Percentiles rank a stretch among this genome's conserved stretches.
Conservation (phyloP, 257 asterid species). For the Ligustrum vulgare region DNA sequence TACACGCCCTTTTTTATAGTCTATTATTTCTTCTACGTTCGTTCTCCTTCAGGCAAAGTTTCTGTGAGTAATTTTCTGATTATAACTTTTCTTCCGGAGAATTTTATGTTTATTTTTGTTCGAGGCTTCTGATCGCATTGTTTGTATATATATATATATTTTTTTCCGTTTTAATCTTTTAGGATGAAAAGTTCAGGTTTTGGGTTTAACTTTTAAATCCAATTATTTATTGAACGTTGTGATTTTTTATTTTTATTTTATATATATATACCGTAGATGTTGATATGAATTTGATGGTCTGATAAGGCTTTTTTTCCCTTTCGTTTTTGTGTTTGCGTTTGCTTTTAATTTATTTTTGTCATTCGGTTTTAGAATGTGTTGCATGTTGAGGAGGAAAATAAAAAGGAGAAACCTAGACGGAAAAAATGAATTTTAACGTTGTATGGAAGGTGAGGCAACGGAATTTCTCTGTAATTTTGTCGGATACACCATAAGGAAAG, state of each 20-base stretch:
- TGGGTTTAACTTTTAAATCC: conserved; percentile 17
- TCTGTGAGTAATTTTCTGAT: conserved; percentile 33
- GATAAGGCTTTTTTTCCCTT: not conserved
- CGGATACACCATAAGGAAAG: not conserved
- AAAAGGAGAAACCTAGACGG: not conserved
- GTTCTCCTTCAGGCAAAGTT: conserved; percentile 10
- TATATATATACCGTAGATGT: not conserved
- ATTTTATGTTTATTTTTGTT: not conserved
- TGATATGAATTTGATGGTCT: conserved; percentile 6
- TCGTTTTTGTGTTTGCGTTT: not conserved
- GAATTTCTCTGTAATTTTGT: not conserved
- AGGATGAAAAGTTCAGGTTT: conserved; percentile 12
- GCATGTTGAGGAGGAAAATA: not conserved
- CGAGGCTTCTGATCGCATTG: not conserved
- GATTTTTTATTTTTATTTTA: not conserved
- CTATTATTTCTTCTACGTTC: conserved; percentile 11
- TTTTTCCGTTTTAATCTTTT: not conserved
- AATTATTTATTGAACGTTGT: not conserved
- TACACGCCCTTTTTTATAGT: conserved; percentile 15
- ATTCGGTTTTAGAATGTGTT: not conserved
- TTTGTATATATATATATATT: not conserved
- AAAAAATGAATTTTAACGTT: not conserved
- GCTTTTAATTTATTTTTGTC: not conserved
- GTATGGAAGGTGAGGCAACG: not conserved
- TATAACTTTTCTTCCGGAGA: not conserved